A percentile compares a stretch with the other conserved stretches of the same genome.
phyloP scores from a whole-genome alignment of 257 asterid genomes.

The Przewalskia tangutica region DNA sequence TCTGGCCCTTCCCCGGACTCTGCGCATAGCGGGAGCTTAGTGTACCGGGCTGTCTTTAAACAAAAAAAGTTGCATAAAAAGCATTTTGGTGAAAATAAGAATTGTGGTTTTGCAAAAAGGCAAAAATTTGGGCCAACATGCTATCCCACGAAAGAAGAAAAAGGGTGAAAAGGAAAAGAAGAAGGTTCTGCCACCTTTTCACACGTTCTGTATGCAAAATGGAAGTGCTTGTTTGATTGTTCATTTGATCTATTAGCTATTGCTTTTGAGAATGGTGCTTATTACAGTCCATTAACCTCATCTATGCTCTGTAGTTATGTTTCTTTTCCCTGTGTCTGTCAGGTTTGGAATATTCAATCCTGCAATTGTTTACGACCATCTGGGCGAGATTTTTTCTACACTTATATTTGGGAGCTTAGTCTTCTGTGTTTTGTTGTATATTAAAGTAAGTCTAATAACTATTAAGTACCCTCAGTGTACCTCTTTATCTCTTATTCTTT shows the following conservation, averaged over 20 bases:
- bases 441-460: constrained; percentile 48
- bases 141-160: not conserved
- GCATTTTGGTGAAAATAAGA: no score
- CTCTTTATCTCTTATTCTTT: not conserved
- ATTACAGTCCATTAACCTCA: not conserved
- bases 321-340: constrained; percentile 7
- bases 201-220: not conserved
- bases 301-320: not conserved
- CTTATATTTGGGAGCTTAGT: constrained; percentile 77
- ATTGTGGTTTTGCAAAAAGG: no score
- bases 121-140: no score
- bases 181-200: no score
- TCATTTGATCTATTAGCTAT: not conserved
- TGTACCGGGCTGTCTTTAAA: no score
- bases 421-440: constrained; percentile 68
- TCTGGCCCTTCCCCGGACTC: no score
- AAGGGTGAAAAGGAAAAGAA: not conserved
- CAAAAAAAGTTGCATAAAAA: no score
- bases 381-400: constrained; percentile 87
- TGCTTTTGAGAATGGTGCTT: not conserved
- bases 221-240: not conserved
- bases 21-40: no score
- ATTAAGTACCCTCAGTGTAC: not conserved
- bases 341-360: constrained; percentile 94
- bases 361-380: constrained; percentile 73